Conservation (phyloP, 2,329 filamentous ascomycete genomes). For the Leptographium wingfieldii region DNA sequence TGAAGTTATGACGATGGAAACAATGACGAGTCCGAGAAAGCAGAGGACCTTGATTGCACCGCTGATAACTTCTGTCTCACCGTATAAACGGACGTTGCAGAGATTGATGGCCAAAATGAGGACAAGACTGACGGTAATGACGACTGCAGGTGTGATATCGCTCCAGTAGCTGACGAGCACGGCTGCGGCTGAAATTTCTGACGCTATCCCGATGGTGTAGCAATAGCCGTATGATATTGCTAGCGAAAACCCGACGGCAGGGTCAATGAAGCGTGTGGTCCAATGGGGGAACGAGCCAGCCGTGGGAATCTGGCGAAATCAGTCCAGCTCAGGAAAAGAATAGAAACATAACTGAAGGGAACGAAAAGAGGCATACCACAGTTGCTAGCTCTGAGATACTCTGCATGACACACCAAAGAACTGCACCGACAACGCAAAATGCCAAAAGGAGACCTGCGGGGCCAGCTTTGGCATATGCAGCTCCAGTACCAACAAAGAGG, state of each 20-base stretch:
- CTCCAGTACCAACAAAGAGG: constrained; percentile 32
- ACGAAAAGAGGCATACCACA: neutral
- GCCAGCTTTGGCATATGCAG: constrained; percentile 26
- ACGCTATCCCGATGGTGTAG: constrained; percentile 25
- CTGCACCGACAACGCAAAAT: constrained; percentile 28
- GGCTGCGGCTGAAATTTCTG: constrained; percentile 44
- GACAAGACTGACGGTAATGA: constrained; percentile 44
- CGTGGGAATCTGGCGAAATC: constrained; percentile 35
- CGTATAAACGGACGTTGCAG: constrained; percentile 42
- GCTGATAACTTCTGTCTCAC: constrained; percentile 51
- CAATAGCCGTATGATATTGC: constrained; percentile 39
- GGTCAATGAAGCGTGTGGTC: constrained; percentile 31
- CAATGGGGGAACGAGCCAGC: constrained; percentile 36
- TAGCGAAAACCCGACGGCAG: constrained; percentile 31
- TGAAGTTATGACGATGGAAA: constrained; percentile 41
- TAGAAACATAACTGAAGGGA: neutral
- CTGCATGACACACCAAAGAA: constrained; percentile 26
- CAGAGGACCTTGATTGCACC: constrained; percentile 47
- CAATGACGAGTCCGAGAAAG: constrained; percentile 44
- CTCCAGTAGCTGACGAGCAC: constrained; percentile 51
- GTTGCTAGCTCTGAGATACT: constrained; percentile 44
- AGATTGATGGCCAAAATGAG: constrained; percentile 43
- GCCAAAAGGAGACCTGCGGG: constrained; percentile 27
- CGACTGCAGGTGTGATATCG: constrained; percentile 27
- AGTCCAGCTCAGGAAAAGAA: neutral